A percentile compares a stretch with the other conserved stretches of the same genome.
Evolutionary conservation across 441 rosid species (phyloP).

Genomic region (Populus hybrid): DNA sequence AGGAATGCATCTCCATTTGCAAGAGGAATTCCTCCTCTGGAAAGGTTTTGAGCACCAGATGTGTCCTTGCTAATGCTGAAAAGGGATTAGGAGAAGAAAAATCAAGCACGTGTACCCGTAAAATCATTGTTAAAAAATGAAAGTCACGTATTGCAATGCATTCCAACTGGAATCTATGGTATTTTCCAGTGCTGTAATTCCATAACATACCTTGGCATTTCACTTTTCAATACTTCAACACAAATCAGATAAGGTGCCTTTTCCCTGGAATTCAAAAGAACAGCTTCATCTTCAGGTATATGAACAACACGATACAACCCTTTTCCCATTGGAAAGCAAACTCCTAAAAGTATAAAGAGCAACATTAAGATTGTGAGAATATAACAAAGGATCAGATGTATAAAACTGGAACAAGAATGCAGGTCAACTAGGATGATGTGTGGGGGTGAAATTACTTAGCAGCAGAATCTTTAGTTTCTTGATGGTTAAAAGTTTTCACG

Average conservation of each 20-base stretch:
- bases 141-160: background rate
- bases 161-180: background rate
- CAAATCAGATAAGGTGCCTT: slow-evolving; percentile 97
- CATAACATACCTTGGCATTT: slow-evolving; percentile 58
- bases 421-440: background rate
- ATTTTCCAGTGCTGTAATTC: background rate
- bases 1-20: slow-evolving; percentile 97
- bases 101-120: background rate
- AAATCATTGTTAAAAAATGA: background rate
- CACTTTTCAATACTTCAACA: slow-evolving; percentile 86
- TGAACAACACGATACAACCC: slow-evolving; percentile 94
- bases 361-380: slow-evolving; percentile 20
- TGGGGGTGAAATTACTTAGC: background rate
- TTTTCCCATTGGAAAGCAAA: slow-evolving; percentile 98
- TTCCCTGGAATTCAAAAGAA: slow-evolving; percentile 97
- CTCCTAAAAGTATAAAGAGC: slow-evolving; percentile 47
- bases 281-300: slow-evolving; percentile 98
- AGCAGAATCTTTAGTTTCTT: background rate
- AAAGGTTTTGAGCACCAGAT: slow-evolving; percentile 76
- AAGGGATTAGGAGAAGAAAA: slow-evolving; percentile 3
- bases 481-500: background rate
- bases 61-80: slow-evolving; percentile 65
- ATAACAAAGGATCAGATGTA: slow-evolving; percentile 4
- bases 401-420: background rate
- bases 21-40: slow-evolving; percentile 94